A percentile compares a stretch with the other conserved stretches of the same genome.
phyloP scores from a whole-genome alignment of 495 filamentous ascomycete genomes.

The Lasiosphaeria ovina region DNA sequence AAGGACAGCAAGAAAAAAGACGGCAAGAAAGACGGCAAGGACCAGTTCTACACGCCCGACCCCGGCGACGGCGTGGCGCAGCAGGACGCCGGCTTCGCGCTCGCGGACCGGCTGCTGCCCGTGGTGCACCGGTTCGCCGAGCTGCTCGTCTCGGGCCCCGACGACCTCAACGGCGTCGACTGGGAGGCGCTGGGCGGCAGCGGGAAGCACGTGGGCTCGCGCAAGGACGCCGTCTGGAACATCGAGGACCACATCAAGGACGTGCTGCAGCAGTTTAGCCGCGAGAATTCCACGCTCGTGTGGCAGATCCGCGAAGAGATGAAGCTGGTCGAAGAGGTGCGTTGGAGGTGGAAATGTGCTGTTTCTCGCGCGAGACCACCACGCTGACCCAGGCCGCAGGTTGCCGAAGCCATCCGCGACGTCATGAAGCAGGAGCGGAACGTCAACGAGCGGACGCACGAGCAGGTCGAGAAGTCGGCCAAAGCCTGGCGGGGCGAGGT shows the following conservation, averaged over 20 bases:
- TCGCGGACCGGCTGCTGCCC: background rate
- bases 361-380: background rate
- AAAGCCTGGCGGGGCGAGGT: background rate
- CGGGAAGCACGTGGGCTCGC: background rate
- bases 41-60: background rate
- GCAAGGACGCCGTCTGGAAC: background rate
- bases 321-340: background rate
- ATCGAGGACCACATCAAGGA: background rate
- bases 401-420: background rate
- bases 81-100: background rate
- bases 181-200: background rate
- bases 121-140: background rate
- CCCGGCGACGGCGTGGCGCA: background rate
- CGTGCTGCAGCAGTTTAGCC: background rate
- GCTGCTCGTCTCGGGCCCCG: background rate
- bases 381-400: background rate
- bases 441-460: background rate
- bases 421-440: background rate
- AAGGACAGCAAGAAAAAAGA: background rate
- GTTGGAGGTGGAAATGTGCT: background rate
- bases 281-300: background rate
- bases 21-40: background rate
- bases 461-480: background rate
- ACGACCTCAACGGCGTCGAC: background rate
- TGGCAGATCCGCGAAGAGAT: slow-evolving; percentile 1